Evolutionary conservation across 306 rosid species (phyloP).

Genomic region (Elaeagnus macrophylla): DNA sequence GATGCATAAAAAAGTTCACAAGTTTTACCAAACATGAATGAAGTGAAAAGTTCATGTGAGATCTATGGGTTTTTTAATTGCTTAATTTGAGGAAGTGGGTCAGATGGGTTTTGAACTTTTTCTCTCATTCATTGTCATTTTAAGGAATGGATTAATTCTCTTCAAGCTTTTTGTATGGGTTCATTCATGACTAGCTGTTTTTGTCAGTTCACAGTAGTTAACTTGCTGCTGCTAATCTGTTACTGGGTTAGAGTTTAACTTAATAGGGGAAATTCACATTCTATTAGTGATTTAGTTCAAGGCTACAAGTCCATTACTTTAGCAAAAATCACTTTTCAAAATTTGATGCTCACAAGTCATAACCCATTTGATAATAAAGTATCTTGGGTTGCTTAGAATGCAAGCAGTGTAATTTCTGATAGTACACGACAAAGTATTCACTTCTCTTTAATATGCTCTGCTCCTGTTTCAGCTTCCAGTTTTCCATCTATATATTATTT

Average conservation of each 20-base stretch:
- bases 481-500: conserved; percentile 23
- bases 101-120: background rate
- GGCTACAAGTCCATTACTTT: no score
- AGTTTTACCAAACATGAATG: background rate
- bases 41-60: conserved; percentile 1
- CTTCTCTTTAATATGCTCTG: conserved; percentile 27
- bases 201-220: background rate
- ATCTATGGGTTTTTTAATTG: conserved; percentile 3
- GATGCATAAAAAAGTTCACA: conserved; percentile 30
- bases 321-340: no score
- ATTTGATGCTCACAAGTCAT: no score
- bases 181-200: conserved; percentile 16
- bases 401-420: conserved; percentile 23
- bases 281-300: no score
- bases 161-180: conserved; percentile 15
- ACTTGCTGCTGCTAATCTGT: no score
- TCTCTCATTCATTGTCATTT: conserved; percentile 22
- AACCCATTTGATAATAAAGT: background rate
- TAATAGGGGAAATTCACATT: no score
- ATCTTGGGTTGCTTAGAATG: conserved; percentile 26
- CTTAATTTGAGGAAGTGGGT: conserved; percentile 17
- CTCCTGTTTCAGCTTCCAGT: conserved; percentile 14
- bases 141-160: conserved; percentile 32
- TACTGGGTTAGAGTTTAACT: no score
- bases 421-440: conserved; percentile 27